Percentiles rank a stretch among this genome's conserved stretches.
Conservation (phyloP, 2,329 filamentous ascomycete species). For the Coniella lustricola region DNA sequence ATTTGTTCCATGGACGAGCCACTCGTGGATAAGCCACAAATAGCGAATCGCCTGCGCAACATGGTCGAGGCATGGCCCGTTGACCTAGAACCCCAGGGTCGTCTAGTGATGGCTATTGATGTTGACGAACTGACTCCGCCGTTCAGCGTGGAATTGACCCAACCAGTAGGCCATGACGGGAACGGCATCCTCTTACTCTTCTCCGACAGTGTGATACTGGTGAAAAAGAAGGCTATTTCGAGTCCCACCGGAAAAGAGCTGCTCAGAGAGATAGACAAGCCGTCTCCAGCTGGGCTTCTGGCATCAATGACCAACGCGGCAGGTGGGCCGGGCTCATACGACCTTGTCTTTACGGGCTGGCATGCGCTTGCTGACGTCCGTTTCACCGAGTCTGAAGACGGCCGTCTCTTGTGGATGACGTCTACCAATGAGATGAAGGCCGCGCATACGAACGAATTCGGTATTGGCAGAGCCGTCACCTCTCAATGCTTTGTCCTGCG, state of each 20-base stretch:
- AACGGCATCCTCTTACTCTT: conserved; percentile 77
- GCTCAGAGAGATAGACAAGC: conserved; percentile 78
- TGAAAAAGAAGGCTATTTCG: conserved; percentile 61
- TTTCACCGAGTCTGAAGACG: conserved; percentile 64
- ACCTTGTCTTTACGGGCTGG: conserved; percentile 70
- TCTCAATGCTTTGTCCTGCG: conserved; percentile 65
- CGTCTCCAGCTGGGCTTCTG: conserved; percentile 56
- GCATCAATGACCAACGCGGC: conserved; percentile 58
- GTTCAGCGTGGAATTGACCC: conserved; percentile 40
- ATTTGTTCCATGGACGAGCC: conserved; percentile 88
- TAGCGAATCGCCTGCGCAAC: conserved; percentile 66
- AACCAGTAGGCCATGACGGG: conserved; percentile 37
- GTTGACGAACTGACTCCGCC: conserved; percentile 70
- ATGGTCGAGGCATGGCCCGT: conserved; percentile 72
- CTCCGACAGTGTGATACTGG: conserved; percentile 69
- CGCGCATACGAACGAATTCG: conserved; percentile 39
- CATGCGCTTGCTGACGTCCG: conserved; percentile 62
- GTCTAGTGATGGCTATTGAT: conserved; percentile 75
- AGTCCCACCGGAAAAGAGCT: conserved; percentile 68
- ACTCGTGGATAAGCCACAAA: conserved; percentile 62
- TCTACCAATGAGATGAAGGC: conserved; percentile 56
- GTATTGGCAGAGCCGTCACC: conserved; percentile 45
- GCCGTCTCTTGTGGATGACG: conserved; percentile 60
- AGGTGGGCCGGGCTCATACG: conserved; percentile 55
- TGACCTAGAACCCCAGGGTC: conserved; percentile 64